These are phyloP conservation scores for Bacidia gigantensis DNA, from an alignment of 495 filamentous ascomycete species.

Conservation along the genomic window DNA sequence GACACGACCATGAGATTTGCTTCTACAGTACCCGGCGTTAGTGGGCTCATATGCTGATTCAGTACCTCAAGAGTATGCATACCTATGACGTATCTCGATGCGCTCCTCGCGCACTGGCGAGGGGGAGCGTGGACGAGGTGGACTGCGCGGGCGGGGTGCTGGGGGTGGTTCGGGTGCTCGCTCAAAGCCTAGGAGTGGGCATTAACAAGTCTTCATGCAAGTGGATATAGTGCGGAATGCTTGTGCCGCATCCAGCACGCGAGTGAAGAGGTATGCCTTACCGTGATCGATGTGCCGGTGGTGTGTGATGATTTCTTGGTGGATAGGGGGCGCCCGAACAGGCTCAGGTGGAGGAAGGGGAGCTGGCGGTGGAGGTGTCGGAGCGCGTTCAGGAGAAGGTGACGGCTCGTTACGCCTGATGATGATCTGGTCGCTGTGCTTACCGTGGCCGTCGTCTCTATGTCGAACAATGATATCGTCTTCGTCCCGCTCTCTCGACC, in stretches of 20 bases:
- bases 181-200: slow-evolving; percentile 11
- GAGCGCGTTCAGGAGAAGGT: slow-evolving; percentile 26
- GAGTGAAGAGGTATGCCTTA: slow-evolving; percentile 23
- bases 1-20: slow-evolving; percentile 21
- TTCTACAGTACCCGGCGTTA: neutral
- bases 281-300: slow-evolving; percentile 84
- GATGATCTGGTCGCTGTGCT: slow-evolving; percentile 19
- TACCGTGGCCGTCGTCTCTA: slow-evolving; percentile 14
- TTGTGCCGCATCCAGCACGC: too few relatives aligned
- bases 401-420: slow-evolving; percentile 22
- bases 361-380: slow-evolving; percentile 26
- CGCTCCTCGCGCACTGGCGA: slow-evolving; percentile 30
- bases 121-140: slow-evolving; percentile 11
- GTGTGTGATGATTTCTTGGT: slow-evolving; percentile 72
- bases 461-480: slow-evolving; percentile 24
- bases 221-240: neutral
- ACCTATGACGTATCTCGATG: slow-evolving; percentile 37
- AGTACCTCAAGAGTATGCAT: slow-evolving; percentile 8
- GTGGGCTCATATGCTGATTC: neutral
- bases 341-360: slow-evolving; percentile 33
- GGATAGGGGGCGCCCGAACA: slow-evolving; percentile 54
- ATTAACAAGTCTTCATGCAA: neutral
- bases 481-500: slow-evolving; percentile 16
- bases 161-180: slow-evolving; percentile 11
- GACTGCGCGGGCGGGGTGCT: slow-evolving; percentile 7